Evolutionary conservation across 2,329 filamentous ascomycete species (phyloP).

Genomic region (Scedosporium aurantiacum): DNA sequence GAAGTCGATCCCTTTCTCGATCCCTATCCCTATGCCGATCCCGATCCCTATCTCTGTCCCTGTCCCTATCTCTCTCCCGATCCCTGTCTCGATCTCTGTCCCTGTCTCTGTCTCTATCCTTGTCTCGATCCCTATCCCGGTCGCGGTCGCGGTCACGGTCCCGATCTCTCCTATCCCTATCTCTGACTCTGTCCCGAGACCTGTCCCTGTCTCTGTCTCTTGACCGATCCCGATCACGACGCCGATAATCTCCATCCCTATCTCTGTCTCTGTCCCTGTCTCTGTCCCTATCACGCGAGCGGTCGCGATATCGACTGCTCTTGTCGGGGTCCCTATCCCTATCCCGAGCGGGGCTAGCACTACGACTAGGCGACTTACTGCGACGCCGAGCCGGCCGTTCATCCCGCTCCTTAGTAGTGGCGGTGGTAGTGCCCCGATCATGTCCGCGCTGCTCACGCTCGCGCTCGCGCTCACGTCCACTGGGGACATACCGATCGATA

Average conservation of each 20-base stretch:
- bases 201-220: slow-evolving; percentile 15
- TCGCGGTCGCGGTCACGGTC: slow-evolving; percentile 21
- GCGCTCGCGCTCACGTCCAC: slow-evolving; percentile 26
- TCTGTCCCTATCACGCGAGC: slow-evolving; percentile 19
- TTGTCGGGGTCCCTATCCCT: slow-evolving; percentile 17
- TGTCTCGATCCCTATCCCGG: slow-evolving; percentile 17
- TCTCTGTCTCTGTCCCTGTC: slow-evolving; percentile 21
- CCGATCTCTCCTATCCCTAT: slow-evolving; percentile 16
- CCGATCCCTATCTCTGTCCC: slow-evolving; percentile 16
- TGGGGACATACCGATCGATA: slow-evolving; percentile 35
- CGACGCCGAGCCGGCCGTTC: slow-evolving; percentile 18
- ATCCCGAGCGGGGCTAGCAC: slow-evolving; percentile 19
- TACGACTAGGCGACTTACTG: slow-evolving; percentile 20
- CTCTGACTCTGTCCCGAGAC: slow-evolving; percentile 18
- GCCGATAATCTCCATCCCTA: slow-evolving; percentile 17
- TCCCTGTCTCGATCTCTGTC: slow-evolving; percentile 18
- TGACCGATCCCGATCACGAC: slow-evolving; percentile 18
- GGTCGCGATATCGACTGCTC: slow-evolving; percentile 18
- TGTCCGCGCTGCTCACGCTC: slow-evolving; percentile 8
- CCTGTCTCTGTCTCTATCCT: slow-evolving; percentile 21
- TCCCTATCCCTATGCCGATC: slow-evolving; percentile 13
- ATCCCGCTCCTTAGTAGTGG: slow-evolving; percentile 19
- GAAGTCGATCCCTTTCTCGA: slow-evolving; percentile 3
- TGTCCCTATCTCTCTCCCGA: slow-evolving; percentile 14
- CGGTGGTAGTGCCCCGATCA: slow-evolving; percentile 10